These are phyloP conservation scores for Pilaira anomala DNA, from an alignment of 192 early-diverging fungal species.

Conservation along the genomic window DNA sequence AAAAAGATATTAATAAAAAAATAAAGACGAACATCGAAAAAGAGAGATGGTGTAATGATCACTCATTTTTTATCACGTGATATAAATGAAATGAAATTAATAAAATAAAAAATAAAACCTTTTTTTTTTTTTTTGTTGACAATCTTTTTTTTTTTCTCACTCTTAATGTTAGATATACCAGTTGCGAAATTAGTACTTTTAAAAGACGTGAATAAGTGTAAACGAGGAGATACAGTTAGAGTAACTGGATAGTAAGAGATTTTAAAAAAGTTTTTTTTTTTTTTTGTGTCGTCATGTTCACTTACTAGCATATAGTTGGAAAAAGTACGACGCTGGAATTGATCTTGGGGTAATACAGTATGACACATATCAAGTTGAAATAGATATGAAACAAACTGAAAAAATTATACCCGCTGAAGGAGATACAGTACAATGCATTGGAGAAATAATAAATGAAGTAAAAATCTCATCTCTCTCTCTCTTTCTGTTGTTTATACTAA, in stretches of 20 bases:
- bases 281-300: too few species aligned
- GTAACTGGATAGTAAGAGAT: slow-evolving; percentile 5
- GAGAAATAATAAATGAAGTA: slow-evolving; percentile 9
- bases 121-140: not conserved
- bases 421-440: slow-evolving; percentile 10
- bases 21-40: not conserved
- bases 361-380: not conserved
- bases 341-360: not conserved
- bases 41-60: not conserved
- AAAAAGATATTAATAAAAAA: slow-evolving; percentile 23
- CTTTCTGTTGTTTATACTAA: not conserved
- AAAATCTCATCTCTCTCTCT: too few species aligned
- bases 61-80: not conserved
- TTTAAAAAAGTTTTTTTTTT: too few species aligned
- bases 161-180: not conserved
- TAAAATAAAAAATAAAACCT: too few species aligned
- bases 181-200: not conserved
- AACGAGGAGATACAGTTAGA: not conserved
- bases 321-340: not conserved
- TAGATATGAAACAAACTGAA: not conserved
- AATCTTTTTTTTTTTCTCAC: not conserved
- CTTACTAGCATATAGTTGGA: too few species aligned
- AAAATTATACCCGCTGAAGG: not conserved
- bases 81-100: too few species aligned
- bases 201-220: not conserved